Base-by-base conservation (phyloP, 2,329 filamentous ascomycete species). In the Cladosporium sp. region DNA sequence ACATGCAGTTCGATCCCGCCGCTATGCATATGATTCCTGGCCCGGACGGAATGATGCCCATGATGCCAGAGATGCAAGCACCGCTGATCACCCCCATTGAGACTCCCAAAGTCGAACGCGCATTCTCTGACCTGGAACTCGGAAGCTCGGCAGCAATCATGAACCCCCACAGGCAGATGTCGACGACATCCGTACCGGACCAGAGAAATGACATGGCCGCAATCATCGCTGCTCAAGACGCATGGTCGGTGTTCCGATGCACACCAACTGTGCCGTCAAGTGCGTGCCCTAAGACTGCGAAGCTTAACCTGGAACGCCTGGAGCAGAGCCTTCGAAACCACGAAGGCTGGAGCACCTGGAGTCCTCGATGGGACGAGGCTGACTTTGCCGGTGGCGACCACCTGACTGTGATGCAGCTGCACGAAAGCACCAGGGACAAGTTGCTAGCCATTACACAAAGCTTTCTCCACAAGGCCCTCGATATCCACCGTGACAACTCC, bases 401-500 rank as follows among this genome's bases (percentile, higher is more conserved):
- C 40, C 65, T 79, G 40, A 68, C 68, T 4, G 74, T 78, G 10
- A 71, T 76, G 61, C 74, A 71, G 34, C 63, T 79, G 45, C 74
- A 76, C 43, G 76, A 78, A 52, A 70, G 76, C 42, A 83, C 83
- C 2, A 76, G 84, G 32, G 85, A 88, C 64, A 83, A 82, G 64
- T 78, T 87, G 61, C 76, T 86, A n/a, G 84, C 83, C 45, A 86
- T 87, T 56, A 86, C 83, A 0, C 84, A 87, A 64, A 80, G 76
- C 40, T 87, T 86, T 64, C 70, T 87, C 8, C 82, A 86, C 68
- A 87, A 85, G 61, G 85, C 85, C 1, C 75, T 87, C 3, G 82
- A 86, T 11, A 85, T 84, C 41, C 84, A 87, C 65, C 77, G 79
- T 43, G 75, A 80, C 55, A 49, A 44, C 45, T 56, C 52, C n/a